Percentiles rank a stretch among this genome's conserved stretches.
These are phyloP conservation scores for Brettanomyces bruxellensis DNA, from an alignment of 805 yeast genomes.

Conservation along the genomic window DNA sequence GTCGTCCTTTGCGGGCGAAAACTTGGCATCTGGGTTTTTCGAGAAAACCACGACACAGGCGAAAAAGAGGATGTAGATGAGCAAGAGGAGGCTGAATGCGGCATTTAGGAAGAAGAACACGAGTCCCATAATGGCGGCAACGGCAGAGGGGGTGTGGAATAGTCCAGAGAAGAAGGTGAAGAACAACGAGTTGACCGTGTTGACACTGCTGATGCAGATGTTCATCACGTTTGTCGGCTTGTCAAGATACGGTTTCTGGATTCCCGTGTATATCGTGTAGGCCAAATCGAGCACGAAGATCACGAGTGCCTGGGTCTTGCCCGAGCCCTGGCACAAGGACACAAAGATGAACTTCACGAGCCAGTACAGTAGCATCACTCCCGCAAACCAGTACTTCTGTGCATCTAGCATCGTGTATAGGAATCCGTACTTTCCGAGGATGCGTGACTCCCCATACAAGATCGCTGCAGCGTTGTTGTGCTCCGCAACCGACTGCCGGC, in stretches of 20 bases:
- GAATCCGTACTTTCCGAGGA: slow-evolving; percentile 77
- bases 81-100: slow-evolving; percentile 69
- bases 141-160: slow-evolving; percentile 73
- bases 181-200: slow-evolving; percentile 70
- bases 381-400: slow-evolving; percentile 74
- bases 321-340: slow-evolving; percentile 70
- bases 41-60: slow-evolving; percentile 55
- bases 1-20: slow-evolving; percentile 85
- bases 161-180: slow-evolving; percentile 80
- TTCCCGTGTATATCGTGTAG: slow-evolving; percentile 56
- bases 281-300: slow-evolving; percentile 68
- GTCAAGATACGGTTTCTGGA: slow-evolving; percentile 69
- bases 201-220: slow-evolving; percentile 64
- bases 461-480: slow-evolving; percentile 82
- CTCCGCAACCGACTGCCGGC: slow-evolving; percentile 45
- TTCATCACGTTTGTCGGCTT: slow-evolving; percentile 71
- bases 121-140: slow-evolving; percentile 85
- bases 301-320: slow-evolving; percentile 73
- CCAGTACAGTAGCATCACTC: slow-evolving; percentile 49
- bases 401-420: slow-evolving; percentile 87
- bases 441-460: slow-evolving; percentile 65
- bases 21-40: slow-evolving; percentile 82
- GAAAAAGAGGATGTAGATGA: slow-evolving; percentile 62
- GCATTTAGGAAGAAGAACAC: slow-evolving; percentile 84
- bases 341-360: slow-evolving; percentile 65